Conservation (phyloP, 2,329 filamentous ascomycete species). For the Ilyonectria sp. region DNA sequence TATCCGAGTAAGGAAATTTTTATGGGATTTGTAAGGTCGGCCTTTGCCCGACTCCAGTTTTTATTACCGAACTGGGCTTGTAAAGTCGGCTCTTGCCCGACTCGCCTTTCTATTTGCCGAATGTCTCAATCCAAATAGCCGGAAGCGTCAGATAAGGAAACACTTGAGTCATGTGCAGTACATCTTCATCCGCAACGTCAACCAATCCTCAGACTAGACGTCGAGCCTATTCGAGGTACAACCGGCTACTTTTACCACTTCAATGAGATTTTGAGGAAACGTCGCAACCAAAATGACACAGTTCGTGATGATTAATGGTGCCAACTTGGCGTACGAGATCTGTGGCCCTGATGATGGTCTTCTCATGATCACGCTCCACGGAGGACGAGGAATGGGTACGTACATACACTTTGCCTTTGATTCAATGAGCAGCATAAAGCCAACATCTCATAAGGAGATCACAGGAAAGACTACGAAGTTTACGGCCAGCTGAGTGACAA, state of each 20-base stretch:
- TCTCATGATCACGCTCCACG: constrained; percentile 39
- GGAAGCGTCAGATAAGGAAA: background rate
- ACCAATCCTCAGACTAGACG: background rate
- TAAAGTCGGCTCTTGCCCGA: no score
- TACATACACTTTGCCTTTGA: no score
- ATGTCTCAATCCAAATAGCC: background rate
- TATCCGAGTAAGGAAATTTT: background rate
- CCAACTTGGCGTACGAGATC: constrained; percentile 33
- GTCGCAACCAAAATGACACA: constrained; percentile 20
- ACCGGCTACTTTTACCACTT: background rate
- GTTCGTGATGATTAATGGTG: constrained; percentile 31
- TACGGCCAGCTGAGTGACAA: constrained; percentile 30
- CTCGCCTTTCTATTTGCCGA: background rate
- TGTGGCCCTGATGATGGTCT: constrained; percentile 28
- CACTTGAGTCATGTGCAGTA: background rate
- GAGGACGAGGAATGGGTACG: constrained; percentile 40
- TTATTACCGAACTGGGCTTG: background rate
- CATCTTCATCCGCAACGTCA: background rate
- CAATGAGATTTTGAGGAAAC: no score
- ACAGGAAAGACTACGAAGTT: constrained; percentile 32
- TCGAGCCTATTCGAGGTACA: background rate
- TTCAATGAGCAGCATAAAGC: background rate
- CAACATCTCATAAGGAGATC: constrained; percentile 28
- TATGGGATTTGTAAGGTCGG: background rate
- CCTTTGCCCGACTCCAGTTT: background rate